Base-by-base conservation (phyloP, 129 eudicot species). In the Flaveria linearis region DNA sequence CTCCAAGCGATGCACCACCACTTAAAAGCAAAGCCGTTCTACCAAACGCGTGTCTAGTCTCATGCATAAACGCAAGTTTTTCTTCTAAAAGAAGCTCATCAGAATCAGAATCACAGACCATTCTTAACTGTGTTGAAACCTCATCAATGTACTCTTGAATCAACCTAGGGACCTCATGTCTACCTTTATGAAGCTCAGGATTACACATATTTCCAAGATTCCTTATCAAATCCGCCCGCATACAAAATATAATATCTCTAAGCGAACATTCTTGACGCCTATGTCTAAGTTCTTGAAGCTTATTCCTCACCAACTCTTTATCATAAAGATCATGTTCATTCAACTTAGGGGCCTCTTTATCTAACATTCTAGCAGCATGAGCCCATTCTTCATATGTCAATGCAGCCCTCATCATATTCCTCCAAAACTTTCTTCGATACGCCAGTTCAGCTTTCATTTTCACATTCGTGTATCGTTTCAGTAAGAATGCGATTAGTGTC, bases 1-100 rank as follows among this genome's bases (percentile, higher is more conserved):
- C 87, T 17, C 99, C 99, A n/a, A 94, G 85, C 23, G 99, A 94
- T 26, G 99, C 99, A n/a, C 99, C 99, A 49, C 99, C 99, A 53
- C 99, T 91, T 68, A 94, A 67, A 78, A 94, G 96, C 83, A 94
- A 82, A 56, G 99, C 97, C 7, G 99, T 94, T 50, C 99, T 81
- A 43, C 99, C 99, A 78, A 94, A 94, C 17, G 99, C 97, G 65
- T 94, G 99, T 57, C 99, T 84, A 12, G 99, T 94, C 50, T 94
- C 99, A 41, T 94, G 99, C 99, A 94, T 94, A 69, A 94, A 94
- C 6, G 99, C 93, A 7, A 94, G 97, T 65, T 94, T 94, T 77
- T 94, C 99, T 80, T 94, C 99, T 58, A 94, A 76, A 55, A 87
- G 77, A 57, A 94, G 90, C 80, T 94, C 99, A 63, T 91, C 97